Evolutionary conservation across 73 alveolate species (phyloP), one percentile per base, ranked within the genome.

Genomic region (Durusdinium trenchii): DNA sequence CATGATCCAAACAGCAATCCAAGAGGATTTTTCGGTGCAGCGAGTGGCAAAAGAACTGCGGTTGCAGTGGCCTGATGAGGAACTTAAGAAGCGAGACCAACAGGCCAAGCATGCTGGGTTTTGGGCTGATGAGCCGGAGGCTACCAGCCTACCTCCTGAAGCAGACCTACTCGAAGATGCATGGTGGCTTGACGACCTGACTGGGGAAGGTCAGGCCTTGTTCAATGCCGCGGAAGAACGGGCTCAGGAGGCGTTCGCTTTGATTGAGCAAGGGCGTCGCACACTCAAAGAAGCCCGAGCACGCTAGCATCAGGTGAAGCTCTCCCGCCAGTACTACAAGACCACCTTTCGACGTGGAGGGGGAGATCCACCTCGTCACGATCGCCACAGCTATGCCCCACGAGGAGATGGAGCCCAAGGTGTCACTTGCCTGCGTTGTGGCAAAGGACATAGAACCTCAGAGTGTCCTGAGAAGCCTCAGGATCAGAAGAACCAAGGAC

Each of bases 1-100:
- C 73, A 46, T 82, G 92, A 82, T 82, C 26, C 92, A 82, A 26
- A 47, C 92, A 30, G 92, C 92, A 28, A 16, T 82, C 40, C 69
- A 47, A 30, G 92, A 32, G 30, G 92, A 82, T 35, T 82, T 5
- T 71, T 38, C 43, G 7, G 46, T 82, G 38, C 73, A 82, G 35
- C 54, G 73, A 16, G 73, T 82, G 69, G 45, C 92, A 7, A 42
- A 30, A 12, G 92, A 82, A 82, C 92, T 82, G 1, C 67, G 92
- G 3, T 38, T 9, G 3, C 73, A 82, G 73, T 82, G 92, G 92
- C 71, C 64, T 32, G 92, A 82, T 3, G 46, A 46, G 2, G 69
- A 50, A 7, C 73, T 82, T 16, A 12, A 32, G 28, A 36, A 60
- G 42, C 57, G 61, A 9, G 86, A 76, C 61, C 92, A 82, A 47